Base-by-base conservation (phyloP, 495 filamentous ascomycete genomes). In the Chlorociboria aeruginascens region DNA sequence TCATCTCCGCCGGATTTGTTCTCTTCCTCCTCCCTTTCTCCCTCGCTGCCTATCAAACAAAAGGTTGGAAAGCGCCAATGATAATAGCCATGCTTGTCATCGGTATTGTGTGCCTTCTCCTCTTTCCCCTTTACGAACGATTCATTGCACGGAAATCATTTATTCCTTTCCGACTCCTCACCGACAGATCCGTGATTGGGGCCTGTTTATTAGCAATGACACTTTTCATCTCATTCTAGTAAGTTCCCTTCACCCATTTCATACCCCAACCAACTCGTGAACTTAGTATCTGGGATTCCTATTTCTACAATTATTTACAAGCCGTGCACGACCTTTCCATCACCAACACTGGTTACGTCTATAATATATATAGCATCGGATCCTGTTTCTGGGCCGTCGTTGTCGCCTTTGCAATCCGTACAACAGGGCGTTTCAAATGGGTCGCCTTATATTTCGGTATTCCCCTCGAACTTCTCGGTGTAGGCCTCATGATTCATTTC, bases 401-500 rank as follows among this genome's bases (percentile, higher is more conserved):
- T 33, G 28, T 48, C 29, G 70, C 67, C 7, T 35, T 71, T 38
- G 63, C 67, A 46, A 71, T 82, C 48, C 69, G 67, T 32, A 67
- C 55, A n/a, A 70, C 70, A 8, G 72, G 73, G 29, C 67, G 71
- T 31, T 79, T 79, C 68, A 76, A 74, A 49, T 69, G 58, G 40
- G 46, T 65, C 6, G 70, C 57, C 57, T 66, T 56, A 3, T 25
- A 25, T 25, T 44, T 68, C 75, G 51, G 77, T 62, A 62, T 74
- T 81, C 55, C 79, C 64, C 60, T 86, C 13, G 69, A 72, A 52
- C 67, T 82, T 32, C 70, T 86, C 1, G 83, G 79, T 16, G 70
- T 80, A 8, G 82, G 79, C 3, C 69, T 89, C n/a, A 78, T 88
- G 74, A 84, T 89, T 52, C 66, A 84, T 47, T 87, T 83, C 64